These are phyloP conservation scores for Kodamaea laetipori DNA, from an alignment of 805 yeast species.

Conservation along the genomic window DNA sequence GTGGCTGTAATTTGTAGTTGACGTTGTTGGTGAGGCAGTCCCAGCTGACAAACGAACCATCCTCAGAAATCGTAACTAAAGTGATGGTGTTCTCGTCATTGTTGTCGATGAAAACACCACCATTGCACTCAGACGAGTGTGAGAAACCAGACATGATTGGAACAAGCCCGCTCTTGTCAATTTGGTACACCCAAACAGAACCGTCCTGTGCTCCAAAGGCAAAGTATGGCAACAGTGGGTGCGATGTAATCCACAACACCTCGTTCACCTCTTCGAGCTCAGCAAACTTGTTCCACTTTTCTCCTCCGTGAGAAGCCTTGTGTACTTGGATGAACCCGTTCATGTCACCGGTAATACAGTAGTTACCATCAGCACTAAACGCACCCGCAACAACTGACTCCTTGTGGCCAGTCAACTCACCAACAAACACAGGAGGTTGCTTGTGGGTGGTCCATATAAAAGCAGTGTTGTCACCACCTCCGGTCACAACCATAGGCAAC, in stretches of 20 bases:
- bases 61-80: conserved; percentile 78
- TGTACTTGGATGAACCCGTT: conserved; percentile 79
- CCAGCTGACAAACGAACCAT: conserved; percentile 87
- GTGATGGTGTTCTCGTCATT: conserved; percentile 57
- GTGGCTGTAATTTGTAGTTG: conserved; percentile 63
- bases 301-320: conserved; percentile 73
- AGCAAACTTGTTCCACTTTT: conserved; percentile 73
- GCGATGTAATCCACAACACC: conserved; percentile 78
- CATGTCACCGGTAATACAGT: conserved; percentile 91
- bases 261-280: conserved; percentile 88
- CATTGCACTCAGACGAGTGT: conserved; percentile 79
- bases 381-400: conserved; percentile 87
- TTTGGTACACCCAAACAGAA: conserved; percentile 88
- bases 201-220: conserved; percentile 95
- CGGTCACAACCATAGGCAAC: conserved; percentile 83
- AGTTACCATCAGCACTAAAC: conserved; percentile 81
- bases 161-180: conserved; percentile 56
- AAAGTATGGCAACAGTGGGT: conserved; percentile 77
- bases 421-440: conserved; percentile 78
- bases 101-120: conserved; percentile 68
- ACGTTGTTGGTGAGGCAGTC: conserved; percentile 77
- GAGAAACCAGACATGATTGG: conserved; percentile 78
- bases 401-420: conserved; percentile 75
- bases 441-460: conserved; percentile 91
- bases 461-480: conserved; percentile 93